Percentiles rank a stretch among this genome's conserved stretches.
Conservation (phyloP, 345 rosid species). For the Aquilaria yunnanensis region DNA sequence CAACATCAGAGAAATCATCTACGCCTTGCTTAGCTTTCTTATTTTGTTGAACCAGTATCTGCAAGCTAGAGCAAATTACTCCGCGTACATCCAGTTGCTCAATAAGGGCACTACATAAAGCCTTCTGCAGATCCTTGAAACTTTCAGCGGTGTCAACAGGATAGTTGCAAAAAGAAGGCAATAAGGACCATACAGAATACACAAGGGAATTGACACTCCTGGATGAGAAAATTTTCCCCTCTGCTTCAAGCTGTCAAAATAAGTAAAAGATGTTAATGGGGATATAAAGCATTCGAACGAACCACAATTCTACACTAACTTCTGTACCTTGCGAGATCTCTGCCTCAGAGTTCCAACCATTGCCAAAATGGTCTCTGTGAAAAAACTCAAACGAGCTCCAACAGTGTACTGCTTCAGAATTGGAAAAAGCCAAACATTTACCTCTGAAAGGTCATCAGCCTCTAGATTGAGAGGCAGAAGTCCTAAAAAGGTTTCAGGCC, state of each 20-base stretch:
- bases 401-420: conserved; percentile 83
- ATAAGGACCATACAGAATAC: conserved; percentile 82
- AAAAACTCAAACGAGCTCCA: conserved; percentile 79
- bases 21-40: conserved; percentile 42
- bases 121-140: conserved; percentile 49
- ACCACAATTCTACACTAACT: background rate
- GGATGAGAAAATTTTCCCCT: conserved; percentile 57
- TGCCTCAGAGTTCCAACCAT: conserved; percentile 41
- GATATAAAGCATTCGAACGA: conserved; percentile 3
- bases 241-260: conserved; percentile 60
- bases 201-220: conserved; percentile 63
- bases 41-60: conserved; percentile 68
- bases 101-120: conserved; percentile 45
- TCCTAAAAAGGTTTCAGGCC: conserved; percentile 74
- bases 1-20: conserved; percentile 25
- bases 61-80: conserved; percentile 67
- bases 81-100: conserved; percentile 63
- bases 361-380: conserved; percentile 49
- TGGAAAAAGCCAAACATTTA: conserved; percentile 92
- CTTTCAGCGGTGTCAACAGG: conserved; percentile 72
- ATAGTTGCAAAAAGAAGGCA: conserved; percentile 92
- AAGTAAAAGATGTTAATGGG: conserved; percentile 14
- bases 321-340: conserved; percentile 57
- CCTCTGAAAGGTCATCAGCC: conserved; percentile 69
- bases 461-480: conserved; percentile 72